These are phyloP conservation scores for Aspergillus pseudoterreus DNA, from an alignment of 2,329 filamentous ascomycete genomes.

Conservation along the genomic window DNA sequence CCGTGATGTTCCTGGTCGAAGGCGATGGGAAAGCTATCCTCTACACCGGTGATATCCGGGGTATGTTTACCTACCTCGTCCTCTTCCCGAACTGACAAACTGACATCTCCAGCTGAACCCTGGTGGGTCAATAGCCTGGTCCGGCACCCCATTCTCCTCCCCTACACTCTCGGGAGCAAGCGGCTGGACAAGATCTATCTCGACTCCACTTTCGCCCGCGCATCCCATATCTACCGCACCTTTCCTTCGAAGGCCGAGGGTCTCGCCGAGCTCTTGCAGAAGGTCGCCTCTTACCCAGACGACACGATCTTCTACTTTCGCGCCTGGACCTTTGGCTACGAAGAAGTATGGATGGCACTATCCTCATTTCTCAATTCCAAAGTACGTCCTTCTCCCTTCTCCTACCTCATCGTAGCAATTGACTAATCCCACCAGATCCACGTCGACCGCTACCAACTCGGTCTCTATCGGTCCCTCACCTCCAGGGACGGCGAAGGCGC, in stretches of 20 bases:
- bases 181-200: conserved; percentile 78
- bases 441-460: conserved; percentile 74
- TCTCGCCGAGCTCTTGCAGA: conserved; percentile 66
- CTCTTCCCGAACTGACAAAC: conserved; percentile 6
- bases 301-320: conserved; percentile 80
- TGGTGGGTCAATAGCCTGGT: conserved; percentile 78
- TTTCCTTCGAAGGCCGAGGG: conserved; percentile 71
- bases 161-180: conserved; percentile 66
- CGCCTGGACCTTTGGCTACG: conserved; percentile 90
- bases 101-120: conserved; percentile 54
- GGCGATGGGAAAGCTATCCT: conserved; percentile 67
- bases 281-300: conserved; percentile 64
- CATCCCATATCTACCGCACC: conserved; percentile 44
- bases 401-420: conserved; percentile 10
- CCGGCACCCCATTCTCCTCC: conserved; percentile 68
- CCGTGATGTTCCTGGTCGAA: conserved; percentile 91
- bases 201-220: conserved; percentile 73
- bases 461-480: conserved; percentile 64
- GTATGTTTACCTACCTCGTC: conserved; percentile 20
- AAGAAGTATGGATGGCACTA: conserved; percentile 84
- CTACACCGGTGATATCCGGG: conserved; percentile 85
- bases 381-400: conserved; percentile 35
- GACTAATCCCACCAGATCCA: conserved; percentile 57
- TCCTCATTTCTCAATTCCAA: conserved; percentile 65
- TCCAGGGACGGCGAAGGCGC: conserved; percentile 56